Evolutionary conservation across 768 basidiomycete species (phyloP).

Genomic region (Atractiella rhizophila): DNA sequence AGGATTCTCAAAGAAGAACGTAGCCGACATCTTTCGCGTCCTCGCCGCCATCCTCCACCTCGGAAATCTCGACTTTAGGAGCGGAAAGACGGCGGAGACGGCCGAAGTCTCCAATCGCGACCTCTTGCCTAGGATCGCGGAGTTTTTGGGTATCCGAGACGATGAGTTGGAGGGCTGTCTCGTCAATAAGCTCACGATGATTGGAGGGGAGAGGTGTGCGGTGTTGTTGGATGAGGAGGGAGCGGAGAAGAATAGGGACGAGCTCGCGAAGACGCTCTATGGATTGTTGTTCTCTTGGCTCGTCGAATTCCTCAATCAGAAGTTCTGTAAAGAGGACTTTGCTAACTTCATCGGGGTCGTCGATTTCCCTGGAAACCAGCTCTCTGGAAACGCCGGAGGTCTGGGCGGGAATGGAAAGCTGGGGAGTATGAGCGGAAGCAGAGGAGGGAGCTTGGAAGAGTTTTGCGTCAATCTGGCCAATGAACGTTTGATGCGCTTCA

Average conservation of each 20-base stretch:
- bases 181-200: constrained; percentile 71
- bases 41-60: constrained; percentile 87
- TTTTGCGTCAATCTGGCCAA: constrained; percentile 93
- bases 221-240: constrained; percentile 87
- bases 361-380: constrained; percentile 80
- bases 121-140: constrained; percentile 53
- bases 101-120: constrained; percentile 69
- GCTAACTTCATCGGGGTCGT: constrained; percentile 49
- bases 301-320: constrained; percentile 86
- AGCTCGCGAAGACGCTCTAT: constrained; percentile 77
- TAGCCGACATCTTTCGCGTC: constrained; percentile 85
- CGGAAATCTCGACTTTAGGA: constrained; percentile 75
- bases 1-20: constrained; percentile 58
- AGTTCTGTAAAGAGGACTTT: constrained; percentile 80
- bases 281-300: constrained; percentile 87
- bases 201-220: constrained; percentile 91
- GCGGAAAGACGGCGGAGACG: constrained; percentile 59
- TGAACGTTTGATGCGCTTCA: constrained; percentile 64
- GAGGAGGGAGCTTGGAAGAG: constrained; percentile 77
- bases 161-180: constrained; percentile 43
- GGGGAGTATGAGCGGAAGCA: no score
- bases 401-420: no score
- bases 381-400: no score
- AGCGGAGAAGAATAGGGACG: constrained; percentile 75
- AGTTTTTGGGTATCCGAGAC: constrained; percentile 64